Conservation (phyloP, 768 basidiomycete genomes). For the Amanita jacksonii region DNA sequence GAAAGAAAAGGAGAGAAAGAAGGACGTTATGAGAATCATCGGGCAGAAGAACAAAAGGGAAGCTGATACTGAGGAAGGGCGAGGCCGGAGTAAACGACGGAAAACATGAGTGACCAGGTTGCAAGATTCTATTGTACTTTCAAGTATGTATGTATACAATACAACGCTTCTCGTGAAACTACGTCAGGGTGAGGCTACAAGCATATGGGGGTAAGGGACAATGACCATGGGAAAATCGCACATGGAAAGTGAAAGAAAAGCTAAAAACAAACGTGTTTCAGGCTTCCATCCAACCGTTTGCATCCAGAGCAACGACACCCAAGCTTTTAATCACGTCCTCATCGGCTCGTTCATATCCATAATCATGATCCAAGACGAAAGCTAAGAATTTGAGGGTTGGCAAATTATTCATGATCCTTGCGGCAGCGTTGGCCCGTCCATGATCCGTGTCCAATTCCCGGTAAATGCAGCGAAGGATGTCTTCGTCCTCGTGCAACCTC, state of each 20-base stretch:
- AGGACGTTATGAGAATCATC: slow-evolving; percentile 61
- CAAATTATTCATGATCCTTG: slow-evolving; percentile 7
- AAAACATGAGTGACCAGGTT: slow-evolving; percentile 24
- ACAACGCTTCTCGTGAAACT: too few species aligned
- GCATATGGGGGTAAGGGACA: background rate
- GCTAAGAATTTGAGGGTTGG: slow-evolving; percentile 5
- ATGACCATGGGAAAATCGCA: slow-evolving; percentile 1
- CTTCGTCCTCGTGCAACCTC: slow-evolving; percentile 7
- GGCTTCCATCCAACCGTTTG: slow-evolving; percentile 8
- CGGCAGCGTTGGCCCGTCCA: background rate
- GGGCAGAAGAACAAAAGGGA: slow-evolving; percentile 70
- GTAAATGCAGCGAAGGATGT: slow-evolving; percentile 7
- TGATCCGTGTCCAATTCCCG: slow-evolving; percentile 5
- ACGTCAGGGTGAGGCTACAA: too few species aligned
- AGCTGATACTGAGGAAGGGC: slow-evolving; percentile 48
- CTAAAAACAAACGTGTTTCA: slow-evolving; percentile 1
- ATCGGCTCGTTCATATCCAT: background rate
- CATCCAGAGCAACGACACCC: slow-evolving; percentile 2
- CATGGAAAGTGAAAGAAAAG: background rate
- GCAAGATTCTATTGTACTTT: background rate
- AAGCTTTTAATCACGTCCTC: background rate
- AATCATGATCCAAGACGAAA: slow-evolving; percentile 3
- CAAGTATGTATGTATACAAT: background rate
- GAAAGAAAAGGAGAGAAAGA: slow-evolving; percentile 69
- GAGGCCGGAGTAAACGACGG: slow-evolving; percentile 39